Percentiles rank a stretch among this genome's conserved stretches.
Conservation (phyloP, 2,329 filamentous ascomycete genomes). For the Hypoxylon sp. region DNA sequence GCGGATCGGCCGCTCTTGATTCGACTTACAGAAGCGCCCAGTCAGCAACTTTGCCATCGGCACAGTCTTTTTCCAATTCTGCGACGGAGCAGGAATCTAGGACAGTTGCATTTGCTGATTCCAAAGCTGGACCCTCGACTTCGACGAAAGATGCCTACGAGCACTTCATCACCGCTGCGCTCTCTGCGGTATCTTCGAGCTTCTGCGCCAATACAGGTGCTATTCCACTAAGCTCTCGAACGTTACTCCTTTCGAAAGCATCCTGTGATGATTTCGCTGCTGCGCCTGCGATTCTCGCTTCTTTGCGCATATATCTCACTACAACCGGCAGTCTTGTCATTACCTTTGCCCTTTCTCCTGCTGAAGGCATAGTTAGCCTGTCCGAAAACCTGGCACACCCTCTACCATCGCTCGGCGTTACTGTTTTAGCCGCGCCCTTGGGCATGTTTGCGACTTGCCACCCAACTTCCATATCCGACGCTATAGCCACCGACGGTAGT, state of each 20-base stretch:
- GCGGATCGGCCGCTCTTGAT: slow-evolving; percentile 55
- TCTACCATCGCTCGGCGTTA: slow-evolving; percentile 56
- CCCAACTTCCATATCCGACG: slow-evolving; percentile 52
- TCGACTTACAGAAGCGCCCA: slow-evolving; percentile 50
- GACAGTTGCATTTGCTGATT: slow-evolving; percentile 46
- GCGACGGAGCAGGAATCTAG: slow-evolving; percentile 51
- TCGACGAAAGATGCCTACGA: slow-evolving; percentile 63
- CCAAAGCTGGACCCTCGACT: slow-evolving; percentile 52
- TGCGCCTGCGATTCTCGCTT: slow-evolving; percentile 58
- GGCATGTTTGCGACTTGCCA: slow-evolving; percentile 61
- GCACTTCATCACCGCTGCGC: slow-evolving; percentile 64
- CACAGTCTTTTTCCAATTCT: slow-evolving; percentile 39
- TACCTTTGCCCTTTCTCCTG: slow-evolving; percentile 60
- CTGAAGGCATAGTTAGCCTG: slow-evolving; percentile 60
- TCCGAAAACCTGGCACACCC: slow-evolving; percentile 58
- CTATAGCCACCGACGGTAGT: slow-evolving; percentile 52
- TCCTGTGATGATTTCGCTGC: slow-evolving; percentile 49
- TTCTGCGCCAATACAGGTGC: slow-evolving; percentile 64
- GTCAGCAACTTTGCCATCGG: slow-evolving; percentile 47
- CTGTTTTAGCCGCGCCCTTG: slow-evolving; percentile 67
- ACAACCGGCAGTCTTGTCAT: slow-evolving; percentile 67
- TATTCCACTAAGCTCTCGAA: slow-evolving; percentile 65
- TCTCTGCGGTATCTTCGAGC: slow-evolving; percentile 62
- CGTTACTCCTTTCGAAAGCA: slow-evolving; percentile 59
- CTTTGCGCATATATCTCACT: slow-evolving; percentile 66